Conservation (phyloP, 2,329 filamentous ascomycete species). For the Rhinocladiella similis region DNA sequence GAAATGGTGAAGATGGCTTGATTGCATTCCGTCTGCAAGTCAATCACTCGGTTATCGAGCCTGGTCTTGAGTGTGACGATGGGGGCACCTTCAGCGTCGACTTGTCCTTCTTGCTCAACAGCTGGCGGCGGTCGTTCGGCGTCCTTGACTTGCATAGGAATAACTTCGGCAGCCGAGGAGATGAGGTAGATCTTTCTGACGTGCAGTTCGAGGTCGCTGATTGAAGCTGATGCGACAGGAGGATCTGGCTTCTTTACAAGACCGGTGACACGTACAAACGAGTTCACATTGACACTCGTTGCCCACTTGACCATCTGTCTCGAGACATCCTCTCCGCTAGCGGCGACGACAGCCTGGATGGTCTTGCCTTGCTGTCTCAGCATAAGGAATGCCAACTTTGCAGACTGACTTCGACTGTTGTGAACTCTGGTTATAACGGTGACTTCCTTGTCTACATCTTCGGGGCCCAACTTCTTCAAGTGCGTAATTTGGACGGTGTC, state of each 20-base stretch:
- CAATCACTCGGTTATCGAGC: slow-evolving; percentile 88
- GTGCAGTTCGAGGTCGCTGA: slow-evolving; percentile 82
- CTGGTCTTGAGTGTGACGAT: slow-evolving; percentile 80
- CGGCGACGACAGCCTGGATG: slow-evolving; percentile 75
- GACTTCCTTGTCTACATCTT: slow-evolving; percentile 68
- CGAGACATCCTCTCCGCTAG: slow-evolving; percentile 61
- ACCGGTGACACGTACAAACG: slow-evolving; percentile 78
- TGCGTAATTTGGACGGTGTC: slow-evolving; percentile 57
- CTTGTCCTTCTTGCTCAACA: slow-evolving; percentile 47
- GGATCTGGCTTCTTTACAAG: slow-evolving; percentile 78
- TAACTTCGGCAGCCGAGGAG: slow-evolving; percentile 59
- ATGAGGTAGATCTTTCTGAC: slow-evolving; percentile 81
- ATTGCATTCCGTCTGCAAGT: slow-evolving; percentile 87
- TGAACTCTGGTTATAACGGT: slow-evolving; percentile 79
- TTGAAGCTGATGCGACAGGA: slow-evolving; percentile 82
- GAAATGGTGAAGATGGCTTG: slow-evolving; percentile 79
- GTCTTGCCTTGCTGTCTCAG: slow-evolving; percentile 75
- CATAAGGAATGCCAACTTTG: slow-evolving; percentile 89
- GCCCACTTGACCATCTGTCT: slow-evolving; percentile 96
- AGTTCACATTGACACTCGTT: slow-evolving; percentile 72
- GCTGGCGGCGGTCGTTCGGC: slow-evolving; percentile 50
- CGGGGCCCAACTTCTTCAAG: slow-evolving; percentile 62
- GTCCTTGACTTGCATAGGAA: slow-evolving; percentile 62
- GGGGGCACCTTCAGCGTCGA: slow-evolving; percentile 58
- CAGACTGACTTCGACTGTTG: slow-evolving; percentile 83